These are phyloP conservation scores for Bipolaris gigantea DNA, from an alignment of 2,329 filamentous ascomycete genomes.

Conservation along the genomic window DNA sequence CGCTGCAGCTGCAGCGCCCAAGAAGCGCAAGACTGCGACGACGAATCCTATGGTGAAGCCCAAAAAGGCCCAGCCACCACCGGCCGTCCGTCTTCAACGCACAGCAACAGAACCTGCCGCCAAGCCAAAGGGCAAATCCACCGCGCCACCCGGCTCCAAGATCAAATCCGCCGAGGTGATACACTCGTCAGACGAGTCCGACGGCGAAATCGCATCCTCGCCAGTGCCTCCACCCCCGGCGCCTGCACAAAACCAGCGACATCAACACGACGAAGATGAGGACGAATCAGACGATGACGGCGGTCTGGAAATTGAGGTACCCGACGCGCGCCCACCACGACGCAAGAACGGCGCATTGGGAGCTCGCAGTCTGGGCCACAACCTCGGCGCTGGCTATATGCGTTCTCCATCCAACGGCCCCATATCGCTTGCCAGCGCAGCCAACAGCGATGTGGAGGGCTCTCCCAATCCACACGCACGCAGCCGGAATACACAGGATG, in stretches of 20 bases:
- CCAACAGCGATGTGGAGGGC: constrained; percentile 39
- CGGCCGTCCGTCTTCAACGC: constrained; percentile 43
- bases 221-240: constrained; percentile 21
- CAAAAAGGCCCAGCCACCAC: constrained; percentile 31
- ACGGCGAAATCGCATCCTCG: constrained; percentile 19
- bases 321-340: constrained; percentile 27
- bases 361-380: constrained; percentile 31
- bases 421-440: constrained; percentile 49
- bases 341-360: constrained; percentile 24
- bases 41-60: constrained; percentile 26
- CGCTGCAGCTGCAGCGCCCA: constrained; percentile 18
- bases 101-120: constrained; percentile 22
- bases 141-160: constrained; percentile 29
- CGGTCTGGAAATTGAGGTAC: constrained; percentile 39
- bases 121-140: constrained; percentile 23
- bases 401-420: constrained; percentile 44
- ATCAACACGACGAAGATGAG: constrained; percentile 20
- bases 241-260: constrained; percentile 9
- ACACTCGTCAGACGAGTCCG: constrained; percentile 36
- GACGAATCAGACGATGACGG: constrained; percentile 32
- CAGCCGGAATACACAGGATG: constrained; percentile 24
- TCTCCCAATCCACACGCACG: constrained; percentile 30
- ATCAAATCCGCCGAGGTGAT: constrained; percentile 40
- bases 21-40: constrained; percentile 36
- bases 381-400: constrained; percentile 29